phyloP scores from a whole-genome alignment of 208 protist species.

The Herpetomonas samuelpessoai region DNA sequence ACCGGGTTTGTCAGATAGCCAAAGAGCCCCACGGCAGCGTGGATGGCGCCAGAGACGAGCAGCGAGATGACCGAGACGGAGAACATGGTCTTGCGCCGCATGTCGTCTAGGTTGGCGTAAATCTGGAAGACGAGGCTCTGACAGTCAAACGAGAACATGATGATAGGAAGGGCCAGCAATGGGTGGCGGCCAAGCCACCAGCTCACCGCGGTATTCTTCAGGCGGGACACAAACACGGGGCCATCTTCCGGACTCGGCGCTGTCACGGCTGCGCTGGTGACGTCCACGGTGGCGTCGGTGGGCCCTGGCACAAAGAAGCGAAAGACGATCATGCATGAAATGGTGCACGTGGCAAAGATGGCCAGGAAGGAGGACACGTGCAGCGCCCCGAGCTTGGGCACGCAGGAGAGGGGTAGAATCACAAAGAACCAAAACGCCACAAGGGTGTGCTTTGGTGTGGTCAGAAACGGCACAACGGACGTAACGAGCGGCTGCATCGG shows the following conservation, averaged over 20 bases:
- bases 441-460: conserved; percentile 54
- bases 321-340: conserved; percentile 59
- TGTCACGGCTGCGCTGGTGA: not conserved
- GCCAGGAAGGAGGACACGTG: conserved; percentile 60
- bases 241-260: not conserved
- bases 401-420: conserved; percentile 68
- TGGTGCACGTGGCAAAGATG: conserved; percentile 50
- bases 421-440: conserved; percentile 56
- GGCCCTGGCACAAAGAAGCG: conserved; percentile 57
- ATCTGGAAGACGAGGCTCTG: conserved; percentile 80
- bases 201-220: not conserved
- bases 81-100: conserved; percentile 62
- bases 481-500: conserved; percentile 52
- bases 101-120: conserved; percentile 54
- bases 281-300: conserved; percentile 3
- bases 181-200: conserved; percentile 52
- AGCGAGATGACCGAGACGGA: conserved; percentile 49
- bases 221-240: not conserved
- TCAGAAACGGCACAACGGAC: conserved; percentile 34
- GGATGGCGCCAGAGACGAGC: conserved; percentile 41
- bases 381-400: conserved; percentile 50
- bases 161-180: conserved; percentile 58
- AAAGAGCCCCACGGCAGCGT: conserved; percentile 68
- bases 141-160: conserved; percentile 87
- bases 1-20: conserved; percentile 61